phyloP scores from a whole-genome alignment of 139 green algal genomes.

The Chlorella ohadii region DNA sequence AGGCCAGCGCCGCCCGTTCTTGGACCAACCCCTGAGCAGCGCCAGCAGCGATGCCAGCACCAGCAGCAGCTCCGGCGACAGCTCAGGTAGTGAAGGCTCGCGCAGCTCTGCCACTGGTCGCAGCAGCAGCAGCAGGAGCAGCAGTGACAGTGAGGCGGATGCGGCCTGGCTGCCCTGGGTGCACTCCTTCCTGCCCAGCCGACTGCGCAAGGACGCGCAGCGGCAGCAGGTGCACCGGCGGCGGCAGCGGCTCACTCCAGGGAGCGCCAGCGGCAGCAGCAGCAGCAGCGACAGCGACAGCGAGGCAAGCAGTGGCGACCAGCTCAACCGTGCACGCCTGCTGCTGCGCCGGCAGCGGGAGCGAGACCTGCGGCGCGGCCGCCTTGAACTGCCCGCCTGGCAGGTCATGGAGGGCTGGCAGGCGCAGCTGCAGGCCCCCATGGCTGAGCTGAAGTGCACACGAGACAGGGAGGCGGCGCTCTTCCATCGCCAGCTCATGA shows the following conservation, averaged over 20 bases:
- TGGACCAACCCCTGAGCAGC: too few relatives aligned
- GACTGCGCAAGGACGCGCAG: neutral
- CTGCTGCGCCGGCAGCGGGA: slow-evolving; percentile 6
- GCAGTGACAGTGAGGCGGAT: neutral
- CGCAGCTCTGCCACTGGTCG: neutral
- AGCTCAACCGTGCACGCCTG: neutral
- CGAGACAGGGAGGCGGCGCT: too few relatives aligned
- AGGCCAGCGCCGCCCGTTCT: too few relatives aligned
- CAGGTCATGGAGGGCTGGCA: neutral
- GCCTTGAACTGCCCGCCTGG: neutral
- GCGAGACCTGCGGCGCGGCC: slow-evolving; percentile 4
- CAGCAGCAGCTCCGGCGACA: neutral
- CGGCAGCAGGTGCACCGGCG: neutral
- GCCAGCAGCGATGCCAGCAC: too few relatives aligned
- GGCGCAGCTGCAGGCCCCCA: neutral
- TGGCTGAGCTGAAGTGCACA: neutral
- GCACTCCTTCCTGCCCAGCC: neutral
- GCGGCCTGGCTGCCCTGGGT: slow-evolving; percentile 28
- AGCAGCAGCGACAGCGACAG: neutral
- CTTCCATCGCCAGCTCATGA: neutral
- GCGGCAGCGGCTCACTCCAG: neutral
- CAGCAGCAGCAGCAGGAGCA: slow-evolving; percentile 8
- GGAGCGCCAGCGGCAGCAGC: too few relatives aligned
- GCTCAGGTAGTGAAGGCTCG: neutral
- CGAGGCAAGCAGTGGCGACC: neutral